Evolutionary conservation across 1,284 basidiomycete genomes (phyloP), one percentile per base, ranked within the genome.

Genomic region (Porogramme epimiltina): DNA sequence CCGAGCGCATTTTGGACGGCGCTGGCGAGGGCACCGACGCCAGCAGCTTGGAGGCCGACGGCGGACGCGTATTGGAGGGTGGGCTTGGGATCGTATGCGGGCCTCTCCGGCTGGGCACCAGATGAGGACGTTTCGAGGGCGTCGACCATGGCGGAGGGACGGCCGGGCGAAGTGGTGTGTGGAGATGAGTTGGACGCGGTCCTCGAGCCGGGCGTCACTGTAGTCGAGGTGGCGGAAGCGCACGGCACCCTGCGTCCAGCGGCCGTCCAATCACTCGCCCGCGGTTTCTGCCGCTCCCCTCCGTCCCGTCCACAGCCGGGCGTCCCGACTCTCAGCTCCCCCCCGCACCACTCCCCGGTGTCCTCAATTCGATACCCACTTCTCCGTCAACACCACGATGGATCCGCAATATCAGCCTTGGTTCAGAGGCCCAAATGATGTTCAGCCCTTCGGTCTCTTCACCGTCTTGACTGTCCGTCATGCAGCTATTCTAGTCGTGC

Each of bases 1-100:
- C 85, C 82, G 57, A 96, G 73, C 39, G 93, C 87, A 78, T 95
- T 95, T 73, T 94, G 92, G 38, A 94, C 77, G 20, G 89, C 78
- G 64, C 89, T 90, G 70, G 92, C 82, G 66, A 93, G 79, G 54
- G 86, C 76, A 41, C 93, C 93, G 49, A 91, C 84, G 52, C 79
- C 81, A 37, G 82, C 89, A 50, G 82, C 81, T 67, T 92, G 85
- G 16, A 89, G 71, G 36, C 83, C 89, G 37, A 84, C 75, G 16
- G 73, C 75, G 9, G 84, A 76, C 24, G 89, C 85, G 62, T 84
- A 80, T 55, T 77, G 67, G 36, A 89, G 62, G 5, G 84, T 67
- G 16, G 81, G 73, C 61, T 84, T 87, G 25, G 80, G 77, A 41
- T 84, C 76, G 65, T 82, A 91, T 34, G 64, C 54, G 23, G 53